These are phyloP conservation scores for Physcomitrium patens DNA, from an alignment of 225 moss, liverwort and hornwort genomes.

Conservation along the genomic window DNA sequence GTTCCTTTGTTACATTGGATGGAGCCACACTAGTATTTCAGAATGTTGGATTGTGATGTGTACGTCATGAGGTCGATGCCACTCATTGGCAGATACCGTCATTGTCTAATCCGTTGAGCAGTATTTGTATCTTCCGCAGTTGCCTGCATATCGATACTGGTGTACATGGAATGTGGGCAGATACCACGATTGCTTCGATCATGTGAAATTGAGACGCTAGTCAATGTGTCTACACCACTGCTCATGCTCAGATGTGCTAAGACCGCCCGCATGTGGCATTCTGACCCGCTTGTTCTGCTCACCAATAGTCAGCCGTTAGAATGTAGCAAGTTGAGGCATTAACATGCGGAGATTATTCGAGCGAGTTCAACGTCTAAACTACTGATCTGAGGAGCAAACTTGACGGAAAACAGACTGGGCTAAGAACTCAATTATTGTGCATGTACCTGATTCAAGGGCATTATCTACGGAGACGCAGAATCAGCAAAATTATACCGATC, in stretches of 20 bases:
- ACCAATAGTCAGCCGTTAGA: background rate
- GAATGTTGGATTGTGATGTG: slow-evolving; percentile 11
- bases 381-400: background rate
- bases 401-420: background rate
- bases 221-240: background rate
- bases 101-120: background rate
- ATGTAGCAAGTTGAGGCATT: background rate
- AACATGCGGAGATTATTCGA: background rate
- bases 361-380: background rate
- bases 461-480: background rate
- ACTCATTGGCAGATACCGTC: background rate
- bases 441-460: background rate
- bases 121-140: slow-evolving; percentile 11
- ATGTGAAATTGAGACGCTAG: background rate
- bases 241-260: background rate
- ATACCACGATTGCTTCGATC: slow-evolving; percentile 15
- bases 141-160: background rate
- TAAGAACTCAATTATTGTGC: background rate
- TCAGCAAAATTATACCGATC: too few species aligned
- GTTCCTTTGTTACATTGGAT: background rate
- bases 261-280: background rate
- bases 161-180: slow-evolving; percentile 9
- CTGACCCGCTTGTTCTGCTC: slow-evolving; percentile 6
- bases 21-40: background rate
- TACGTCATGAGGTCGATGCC: slow-evolving; percentile 6